These are phyloP conservation scores for Dillenia turbinata DNA, from an alignment of 164 flowering plant species.

Conservation along the genomic window DNA sequence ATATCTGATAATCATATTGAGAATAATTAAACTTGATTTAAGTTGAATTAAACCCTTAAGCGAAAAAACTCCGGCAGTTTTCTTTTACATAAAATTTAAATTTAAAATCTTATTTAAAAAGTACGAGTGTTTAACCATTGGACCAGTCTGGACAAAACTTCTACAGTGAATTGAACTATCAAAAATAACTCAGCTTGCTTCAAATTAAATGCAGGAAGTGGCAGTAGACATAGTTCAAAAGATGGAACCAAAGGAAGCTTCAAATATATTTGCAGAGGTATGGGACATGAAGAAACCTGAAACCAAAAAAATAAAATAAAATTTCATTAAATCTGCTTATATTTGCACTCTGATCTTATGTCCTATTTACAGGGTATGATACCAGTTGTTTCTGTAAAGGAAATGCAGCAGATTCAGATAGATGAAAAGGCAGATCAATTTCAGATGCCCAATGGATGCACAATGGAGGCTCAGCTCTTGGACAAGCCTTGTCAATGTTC, in stretches of 20 bases:
- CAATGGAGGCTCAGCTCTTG: slow-evolving; percentile 1
- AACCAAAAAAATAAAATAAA: no score
- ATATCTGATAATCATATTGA: no score
- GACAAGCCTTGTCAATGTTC: slow-evolving; percentile 13
- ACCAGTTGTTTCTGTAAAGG: slow-evolving; percentile 3
- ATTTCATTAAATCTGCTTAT: not conserved
- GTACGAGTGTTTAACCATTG: not conserved
- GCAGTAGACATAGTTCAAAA: slow-evolving; percentile 15
- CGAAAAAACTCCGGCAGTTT: no score
- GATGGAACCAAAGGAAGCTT: slow-evolving; percentile 12
- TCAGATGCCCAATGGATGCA: not conserved
- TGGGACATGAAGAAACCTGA: not conserved
- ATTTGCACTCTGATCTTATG: not conserved
- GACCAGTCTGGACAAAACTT: not conserved
- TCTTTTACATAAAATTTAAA: no score
- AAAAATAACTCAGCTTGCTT: not conserved
- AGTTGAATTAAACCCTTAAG: no score
- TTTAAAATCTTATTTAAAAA: no score
- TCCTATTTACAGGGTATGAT: not conserved
- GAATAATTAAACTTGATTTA: no score
- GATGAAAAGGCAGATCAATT: slow-evolving; percentile 1
- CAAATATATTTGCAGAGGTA: slow-evolving; percentile 9
- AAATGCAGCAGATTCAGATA: not conserved
- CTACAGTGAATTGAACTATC: not conserved
- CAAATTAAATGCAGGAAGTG: slow-evolving; percentile 10